phyloP scores from a whole-genome alignment of 2,329 filamentous ascomycete genomes.

The Colletotrichum acutatum region DNA sequence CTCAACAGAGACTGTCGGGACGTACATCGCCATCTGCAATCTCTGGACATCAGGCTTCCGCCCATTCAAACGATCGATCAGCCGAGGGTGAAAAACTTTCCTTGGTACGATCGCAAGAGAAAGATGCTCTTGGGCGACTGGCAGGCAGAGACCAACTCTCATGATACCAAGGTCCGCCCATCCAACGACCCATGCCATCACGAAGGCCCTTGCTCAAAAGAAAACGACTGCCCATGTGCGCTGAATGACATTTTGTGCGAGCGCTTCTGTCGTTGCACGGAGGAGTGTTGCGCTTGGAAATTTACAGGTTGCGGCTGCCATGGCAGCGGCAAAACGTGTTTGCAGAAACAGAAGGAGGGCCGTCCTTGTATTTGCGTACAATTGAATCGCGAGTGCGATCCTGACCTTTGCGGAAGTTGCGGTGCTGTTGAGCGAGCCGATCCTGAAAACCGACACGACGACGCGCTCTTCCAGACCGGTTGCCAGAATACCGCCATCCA shows the following conservation, averaged over 20 bases:
- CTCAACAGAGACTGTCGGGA: conserved; percentile 64
- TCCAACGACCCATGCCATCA: conserved; percentile 76
- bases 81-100: conserved; percentile 55
- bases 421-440: conserved; percentile 77
- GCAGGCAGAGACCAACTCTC: conserved; percentile 64
- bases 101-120: conserved; percentile 67
- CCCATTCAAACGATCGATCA: conserved; percentile 39
- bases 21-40: conserved; percentile 56
- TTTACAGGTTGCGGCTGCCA: conserved; percentile 76
- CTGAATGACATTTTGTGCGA: conserved; percentile 74
- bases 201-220: conserved; percentile 71
- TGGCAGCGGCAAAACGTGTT: conserved; percentile 67
- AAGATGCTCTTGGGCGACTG: conserved; percentile 66
- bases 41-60: conserved; percentile 49
- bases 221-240: conserved; percentile 71
- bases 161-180: conserved; percentile 66
- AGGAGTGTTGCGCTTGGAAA: conserved; percentile 68
- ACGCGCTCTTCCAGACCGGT: conserved; percentile 63
- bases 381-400: conserved; percentile 83
- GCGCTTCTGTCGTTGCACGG: conserved; percentile 74
- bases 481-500: conserved; percentile 82
- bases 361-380: conserved; percentile 76
- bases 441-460: conserved; percentile 72
- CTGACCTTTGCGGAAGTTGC: conserved; percentile 77
- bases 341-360: conserved; percentile 64